Evolutionary conservation across 176 grass and related monocot species (phyloP).

Genomic region (Paspalum notatum): DNA sequence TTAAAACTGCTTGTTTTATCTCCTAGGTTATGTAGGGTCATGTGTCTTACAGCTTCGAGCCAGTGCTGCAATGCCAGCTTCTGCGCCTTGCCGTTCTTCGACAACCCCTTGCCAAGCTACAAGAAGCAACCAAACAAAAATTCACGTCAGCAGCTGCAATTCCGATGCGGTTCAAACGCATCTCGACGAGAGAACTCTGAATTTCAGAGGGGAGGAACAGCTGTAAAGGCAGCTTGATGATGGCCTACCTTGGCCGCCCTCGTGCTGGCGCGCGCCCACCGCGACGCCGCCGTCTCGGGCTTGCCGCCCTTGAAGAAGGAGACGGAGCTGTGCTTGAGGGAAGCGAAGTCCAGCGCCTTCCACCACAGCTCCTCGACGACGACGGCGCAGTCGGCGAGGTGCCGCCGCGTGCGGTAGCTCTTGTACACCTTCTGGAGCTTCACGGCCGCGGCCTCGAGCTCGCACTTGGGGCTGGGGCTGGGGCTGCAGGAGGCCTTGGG

Average conservation of each 20-base stretch:
- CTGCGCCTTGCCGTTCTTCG: conserved; percentile 83
- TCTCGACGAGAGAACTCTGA: conserved; percentile 9
- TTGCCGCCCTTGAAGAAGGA: conserved; percentile 86
- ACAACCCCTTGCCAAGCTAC: conserved; percentile 95
- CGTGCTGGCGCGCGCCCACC: conserved; percentile 85
- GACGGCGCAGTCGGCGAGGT: conserved; percentile 85
- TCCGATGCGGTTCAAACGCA: conserved; percentile 34
- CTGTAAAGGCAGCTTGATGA: background rate
- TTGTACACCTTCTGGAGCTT: conserved; percentile 95
- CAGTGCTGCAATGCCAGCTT: conserved; percentile 95
- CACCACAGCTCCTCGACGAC: conserved; percentile 99
- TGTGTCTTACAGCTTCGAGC: conserved; percentile 96
- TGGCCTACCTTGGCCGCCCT: conserved; percentile 77
- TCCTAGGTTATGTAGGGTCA: conserved; percentile 40
- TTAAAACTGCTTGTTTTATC: conserved; percentile 22
- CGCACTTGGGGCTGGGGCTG: conserved; percentile 51
- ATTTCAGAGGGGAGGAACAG: background rate
- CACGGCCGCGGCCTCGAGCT: conserved; percentile 73
- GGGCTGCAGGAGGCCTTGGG: conserved; percentile 1
- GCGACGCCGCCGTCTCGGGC: conserved; percentile 77
- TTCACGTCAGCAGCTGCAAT: conserved; percentile 38
- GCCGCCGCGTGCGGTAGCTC: conserved; percentile 81
- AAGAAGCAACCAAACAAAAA: background rate
- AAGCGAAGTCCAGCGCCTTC: conserved; percentile 91
- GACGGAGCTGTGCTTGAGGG: conserved; percentile 84